These are phyloP conservation scores for Hymenoscyphus scutula DNA, from an alignment of 2,329 filamentous ascomycete species.

Conservation along the genomic window DNA sequence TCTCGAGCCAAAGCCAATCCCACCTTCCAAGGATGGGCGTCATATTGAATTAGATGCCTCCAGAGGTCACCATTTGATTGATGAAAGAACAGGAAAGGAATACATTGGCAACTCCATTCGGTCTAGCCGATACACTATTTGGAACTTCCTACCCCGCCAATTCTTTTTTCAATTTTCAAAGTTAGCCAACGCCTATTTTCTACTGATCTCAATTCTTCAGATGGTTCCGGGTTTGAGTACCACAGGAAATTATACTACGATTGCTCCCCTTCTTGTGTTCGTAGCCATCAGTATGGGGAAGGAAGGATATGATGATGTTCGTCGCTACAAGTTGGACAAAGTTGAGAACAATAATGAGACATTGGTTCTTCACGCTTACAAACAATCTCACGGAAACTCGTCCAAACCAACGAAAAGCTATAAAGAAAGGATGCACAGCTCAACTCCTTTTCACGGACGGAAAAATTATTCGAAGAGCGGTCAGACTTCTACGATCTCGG, in stretches of 20 bases:
- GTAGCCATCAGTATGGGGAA: slow-evolving; percentile 84
- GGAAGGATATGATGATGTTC: slow-evolving; percentile 85
- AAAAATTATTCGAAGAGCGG: not conserved
- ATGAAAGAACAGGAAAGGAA: slow-evolving; percentile 72
- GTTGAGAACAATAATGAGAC: slow-evolving; percentile 74
- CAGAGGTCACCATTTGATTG: slow-evolving; percentile 56
- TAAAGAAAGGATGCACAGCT: not conserved
- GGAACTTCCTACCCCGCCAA: slow-evolving; percentile 86
- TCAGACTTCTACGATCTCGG: slow-evolving; percentile 6
- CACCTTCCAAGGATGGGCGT: slow-evolving; percentile 75
- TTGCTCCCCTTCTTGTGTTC: slow-evolving; percentile 76
- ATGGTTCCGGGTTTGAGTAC: slow-evolving; percentile 91
- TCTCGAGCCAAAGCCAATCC: slow-evolving; percentile 46
- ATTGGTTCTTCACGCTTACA: slow-evolving; percentile 27
- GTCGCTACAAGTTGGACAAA: slow-evolving; percentile 79
- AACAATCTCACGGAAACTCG: slow-evolving; percentile 9
- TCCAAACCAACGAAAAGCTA: not conserved
- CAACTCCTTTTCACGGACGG: not conserved
- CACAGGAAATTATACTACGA: slow-evolving; percentile 82
- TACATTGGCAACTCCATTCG: slow-evolving; percentile 83
- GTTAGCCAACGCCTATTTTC: slow-evolving; percentile 91
- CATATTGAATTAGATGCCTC: slow-evolving; percentile 70
- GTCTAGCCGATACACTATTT: slow-evolving; percentile 83
- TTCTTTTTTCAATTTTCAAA: slow-evolving; percentile 91
- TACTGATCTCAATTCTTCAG: slow-evolving; percentile 82